Percentiles rank a stretch among this genome's conserved stretches.
These are phyloP conservation scores for Gonapodya sp. DNA, from an alignment of 192 early-diverging fungal genomes.

Conservation along the genomic window DNA sequence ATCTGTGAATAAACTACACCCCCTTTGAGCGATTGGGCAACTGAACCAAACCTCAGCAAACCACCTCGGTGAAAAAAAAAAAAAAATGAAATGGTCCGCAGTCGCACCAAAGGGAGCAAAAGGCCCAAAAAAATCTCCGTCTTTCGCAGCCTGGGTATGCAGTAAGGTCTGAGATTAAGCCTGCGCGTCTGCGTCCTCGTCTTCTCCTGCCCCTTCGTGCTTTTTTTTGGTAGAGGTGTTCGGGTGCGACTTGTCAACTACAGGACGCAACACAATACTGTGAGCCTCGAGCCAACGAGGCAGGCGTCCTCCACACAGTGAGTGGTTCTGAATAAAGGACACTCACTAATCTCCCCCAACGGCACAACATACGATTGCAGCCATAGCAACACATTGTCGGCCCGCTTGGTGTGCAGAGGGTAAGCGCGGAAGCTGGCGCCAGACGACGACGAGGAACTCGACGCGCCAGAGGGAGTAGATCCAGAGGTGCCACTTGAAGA, in stretches of 20 bases:
- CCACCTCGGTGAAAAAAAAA: too few species aligned
- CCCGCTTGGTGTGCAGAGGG: not conserved
- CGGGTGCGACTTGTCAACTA: not conserved
- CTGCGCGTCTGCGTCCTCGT: not conserved
- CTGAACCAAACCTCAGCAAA: too few species aligned
- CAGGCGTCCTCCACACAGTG: too few species aligned
- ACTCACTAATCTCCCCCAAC: not conserved
- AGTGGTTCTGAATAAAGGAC: not conserved
- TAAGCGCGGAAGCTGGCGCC: not conserved
- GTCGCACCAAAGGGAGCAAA: too few species aligned
- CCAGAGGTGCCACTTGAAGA: not conserved
- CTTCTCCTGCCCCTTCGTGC: not conserved
- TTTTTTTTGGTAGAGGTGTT: not conserved
- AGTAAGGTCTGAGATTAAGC: too few species aligned
- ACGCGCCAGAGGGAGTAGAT: not conserved
- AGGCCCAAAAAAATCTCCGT: too few species aligned
- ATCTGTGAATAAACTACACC: too few species aligned
- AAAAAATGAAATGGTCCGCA: too few species aligned
- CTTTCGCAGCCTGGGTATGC: too few species aligned
- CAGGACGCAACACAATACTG: not conserved
- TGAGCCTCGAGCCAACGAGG: not conserved
- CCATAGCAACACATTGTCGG: not conserved
- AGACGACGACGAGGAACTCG: not conserved
- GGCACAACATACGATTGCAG: not conserved
- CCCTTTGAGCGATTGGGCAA: too few species aligned